Evolutionary conservation across 1,139 yeast genomes (phyloP).

Genomic region (Zygotorulaspora mrakii): DNA sequence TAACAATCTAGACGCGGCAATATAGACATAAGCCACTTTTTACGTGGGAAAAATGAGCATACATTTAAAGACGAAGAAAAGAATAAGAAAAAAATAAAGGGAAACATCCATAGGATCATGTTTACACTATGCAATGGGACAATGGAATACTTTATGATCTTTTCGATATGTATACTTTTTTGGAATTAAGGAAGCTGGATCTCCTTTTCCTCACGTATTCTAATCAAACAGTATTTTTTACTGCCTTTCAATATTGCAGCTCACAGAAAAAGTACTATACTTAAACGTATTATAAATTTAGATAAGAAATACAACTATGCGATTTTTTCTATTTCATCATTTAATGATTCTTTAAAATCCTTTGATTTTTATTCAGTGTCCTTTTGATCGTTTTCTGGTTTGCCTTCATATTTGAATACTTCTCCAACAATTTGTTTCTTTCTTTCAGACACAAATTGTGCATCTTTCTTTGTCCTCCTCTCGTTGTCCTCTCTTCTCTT

Average conservation of each 20-base stretch:
- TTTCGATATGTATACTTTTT: conserved; percentile 1
- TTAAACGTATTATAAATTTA: conserved; percentile 7
- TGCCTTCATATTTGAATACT: conserved; percentile 51
- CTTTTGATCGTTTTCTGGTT: conserved; percentile 13
- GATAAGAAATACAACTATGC: conserved; percentile 3
- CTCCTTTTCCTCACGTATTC: conserved; percentile 17
- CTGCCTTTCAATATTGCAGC: neutral
- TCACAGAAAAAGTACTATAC: conserved; percentile 1
- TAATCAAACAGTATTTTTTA: conserved; percentile 5
- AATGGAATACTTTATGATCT: too few species aligned
- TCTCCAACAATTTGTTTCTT: conserved; percentile 82
- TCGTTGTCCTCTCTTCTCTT: conserved; percentile 80
- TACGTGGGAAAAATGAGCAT: neutral
- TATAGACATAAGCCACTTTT: neutral
- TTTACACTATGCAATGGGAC: neutral
- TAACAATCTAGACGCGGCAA: conserved; percentile 45
- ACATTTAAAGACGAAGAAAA: neutral
- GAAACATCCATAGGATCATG: too few species aligned
- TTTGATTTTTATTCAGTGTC: conserved; percentile 1
- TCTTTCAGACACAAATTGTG: conserved; percentile 65
- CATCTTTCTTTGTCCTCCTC: conserved; percentile 67
- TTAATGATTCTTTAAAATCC: too few species aligned
- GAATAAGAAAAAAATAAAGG: conserved; percentile 2
- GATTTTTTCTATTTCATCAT: neutral
- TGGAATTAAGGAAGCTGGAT: conserved; percentile 22